Evolutionary conservation across 441 rosid species (phyloP).

Genomic region (Flueggea neowawraea): DNA sequence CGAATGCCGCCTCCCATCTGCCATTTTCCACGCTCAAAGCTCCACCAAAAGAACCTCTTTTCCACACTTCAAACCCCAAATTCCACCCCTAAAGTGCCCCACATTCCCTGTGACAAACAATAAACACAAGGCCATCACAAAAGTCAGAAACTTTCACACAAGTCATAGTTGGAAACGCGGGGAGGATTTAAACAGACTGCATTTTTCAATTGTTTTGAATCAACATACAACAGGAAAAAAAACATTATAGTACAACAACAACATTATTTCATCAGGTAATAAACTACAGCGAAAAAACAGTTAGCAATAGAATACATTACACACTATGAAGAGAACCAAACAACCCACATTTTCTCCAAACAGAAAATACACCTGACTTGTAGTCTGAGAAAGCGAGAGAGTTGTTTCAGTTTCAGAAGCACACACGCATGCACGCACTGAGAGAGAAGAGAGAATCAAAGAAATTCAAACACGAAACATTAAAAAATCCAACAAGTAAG

Average conservation of each 20-base stretch:
- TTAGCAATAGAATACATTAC: background rate
- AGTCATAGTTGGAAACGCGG: background rate
- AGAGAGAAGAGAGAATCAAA: conserved; percentile 12
- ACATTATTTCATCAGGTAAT: background rate
- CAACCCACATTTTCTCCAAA: too few species aligned
- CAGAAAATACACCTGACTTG: too few species aligned
- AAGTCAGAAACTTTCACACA: conserved; percentile 5
- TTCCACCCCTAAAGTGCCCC: conserved; percentile 11
- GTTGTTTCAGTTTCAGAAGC: too few species aligned
- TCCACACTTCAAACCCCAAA: conserved; percentile 15
- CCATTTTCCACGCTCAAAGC: conserved; percentile 24
- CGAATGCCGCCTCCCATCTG: conserved; percentile 80
- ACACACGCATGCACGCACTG: too few species aligned
- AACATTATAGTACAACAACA: background rate
- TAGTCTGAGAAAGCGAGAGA: too few species aligned
- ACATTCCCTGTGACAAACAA: conserved; percentile 1
- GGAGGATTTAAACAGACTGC: background rate
- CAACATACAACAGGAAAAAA: background rate
- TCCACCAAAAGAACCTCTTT: conserved; percentile 1
- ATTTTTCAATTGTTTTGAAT: background rate
- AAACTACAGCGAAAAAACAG: background rate
- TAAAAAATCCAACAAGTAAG: conserved; percentile 4
- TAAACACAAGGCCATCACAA: conserved; percentile 10
- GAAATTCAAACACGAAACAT: conserved; percentile 2
- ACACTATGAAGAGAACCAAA: too few species aligned